These are phyloP conservation scores for Haplographium delicatum DNA, from an alignment of 495 filamentous ascomycete genomes.

Conservation along the genomic window DNA sequence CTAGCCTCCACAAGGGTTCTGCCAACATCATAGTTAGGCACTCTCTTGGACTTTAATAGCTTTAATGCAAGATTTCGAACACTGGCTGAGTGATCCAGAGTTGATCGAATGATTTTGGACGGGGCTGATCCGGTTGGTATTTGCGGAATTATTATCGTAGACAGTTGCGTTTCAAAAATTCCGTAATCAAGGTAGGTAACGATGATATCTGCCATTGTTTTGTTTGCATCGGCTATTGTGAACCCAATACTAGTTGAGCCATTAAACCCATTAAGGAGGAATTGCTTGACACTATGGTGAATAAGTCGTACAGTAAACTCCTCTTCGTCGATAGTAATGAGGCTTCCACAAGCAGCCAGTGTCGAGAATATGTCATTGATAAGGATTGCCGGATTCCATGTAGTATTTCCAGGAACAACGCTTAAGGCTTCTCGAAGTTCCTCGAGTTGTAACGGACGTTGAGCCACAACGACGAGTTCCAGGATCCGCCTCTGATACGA, in stretches of 20 bases:
- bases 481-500: constrained; percentile 28
- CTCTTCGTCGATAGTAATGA: constrained; percentile 42
- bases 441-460: constrained; percentile 32
- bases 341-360: constrained; percentile 37
- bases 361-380: constrained; percentile 33
- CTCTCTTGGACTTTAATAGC: constrained; percentile 26
- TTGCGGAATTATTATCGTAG: constrained; percentile 23
- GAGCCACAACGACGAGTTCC: constrained; percentile 30
- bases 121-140: constrained; percentile 24
- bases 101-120: constrained; percentile 28
- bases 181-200: constrained; percentile 39
- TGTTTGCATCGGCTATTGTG: constrained; percentile 23
- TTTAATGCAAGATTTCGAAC: constrained; percentile 26
- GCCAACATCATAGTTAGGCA: constrained; percentile 27
- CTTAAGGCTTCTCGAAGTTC: constrained; percentile 41
- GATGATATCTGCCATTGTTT: constrained; percentile 31
- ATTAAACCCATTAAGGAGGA: constrained; percentile 29
- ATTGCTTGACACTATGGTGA: constrained; percentile 41
- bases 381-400: constrained; percentile 31
- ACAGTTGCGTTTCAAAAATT: constrained; percentile 34
- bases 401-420: constrained; percentile 32
- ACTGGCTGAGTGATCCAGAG: constrained; percentile 21
- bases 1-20: constrained; percentile 23
- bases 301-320: constrained; percentile 33
- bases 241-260: constrained; percentile 20